Percentiles rank a stretch among this genome's conserved stretches.
These are phyloP conservation scores for Neofusicoccum sp. DNA, from an alignment of 2,329 filamentous ascomycete species.

Conservation along the genomic window DNA sequence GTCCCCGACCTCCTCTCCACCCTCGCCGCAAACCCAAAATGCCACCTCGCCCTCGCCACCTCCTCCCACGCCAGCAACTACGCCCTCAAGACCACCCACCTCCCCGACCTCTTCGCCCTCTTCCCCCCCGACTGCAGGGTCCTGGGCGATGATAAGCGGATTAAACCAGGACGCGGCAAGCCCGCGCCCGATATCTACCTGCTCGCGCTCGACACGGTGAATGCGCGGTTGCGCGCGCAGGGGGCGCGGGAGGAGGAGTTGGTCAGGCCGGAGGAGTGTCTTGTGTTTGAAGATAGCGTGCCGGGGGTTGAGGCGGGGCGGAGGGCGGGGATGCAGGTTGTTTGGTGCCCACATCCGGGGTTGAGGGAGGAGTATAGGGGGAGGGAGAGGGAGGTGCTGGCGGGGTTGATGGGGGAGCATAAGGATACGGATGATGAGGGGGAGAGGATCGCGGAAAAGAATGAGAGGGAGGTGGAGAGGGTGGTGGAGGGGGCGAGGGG, in stretches of 20 bases:
- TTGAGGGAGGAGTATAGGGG: constrained; percentile 74
- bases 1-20: constrained; percentile 65
- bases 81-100: constrained; percentile 67
- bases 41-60: constrained; percentile 85
- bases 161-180: constrained; percentile 80
- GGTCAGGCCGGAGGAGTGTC: constrained; percentile 79
- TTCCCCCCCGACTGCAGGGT: constrained; percentile 73
- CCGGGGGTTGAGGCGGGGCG: constrained; percentile 88
- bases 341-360: constrained; percentile 86
- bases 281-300: constrained; percentile 95
- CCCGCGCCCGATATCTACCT: constrained; percentile 93
- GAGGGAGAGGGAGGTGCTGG: constrained; percentile 76
- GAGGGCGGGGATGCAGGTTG: constrained; percentile 88
- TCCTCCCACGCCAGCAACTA: constrained; percentile 73
- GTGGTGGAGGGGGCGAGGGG: constrained; percentile 38
- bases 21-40: constrained; percentile 50
- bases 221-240: constrained; percentile 61
- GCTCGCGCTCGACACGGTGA: constrained; percentile 80
- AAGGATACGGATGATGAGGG: constrained; percentile 49
- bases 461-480: constrained; percentile 36
- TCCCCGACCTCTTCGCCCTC: constrained; percentile 50
- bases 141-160: constrained; percentile 79
- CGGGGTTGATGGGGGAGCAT: constrained; percentile 73
- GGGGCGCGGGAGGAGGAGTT: constrained; percentile 56
- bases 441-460: constrained; percentile 29